Base-by-base conservation (phyloP, 108 stramenopile species). In the Licmophora abbreviata region DNA sequence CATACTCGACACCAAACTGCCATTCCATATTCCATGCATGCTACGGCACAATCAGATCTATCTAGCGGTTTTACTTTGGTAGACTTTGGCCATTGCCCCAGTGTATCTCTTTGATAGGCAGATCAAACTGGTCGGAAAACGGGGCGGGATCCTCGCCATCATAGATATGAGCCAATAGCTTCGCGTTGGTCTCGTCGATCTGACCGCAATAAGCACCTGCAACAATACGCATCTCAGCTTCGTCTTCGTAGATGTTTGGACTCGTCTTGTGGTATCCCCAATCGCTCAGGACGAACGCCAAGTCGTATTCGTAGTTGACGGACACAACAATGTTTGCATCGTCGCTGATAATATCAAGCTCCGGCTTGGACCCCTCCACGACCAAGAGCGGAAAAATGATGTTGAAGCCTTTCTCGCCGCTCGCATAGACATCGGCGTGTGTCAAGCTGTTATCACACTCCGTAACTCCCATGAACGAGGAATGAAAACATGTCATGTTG, bases 381-480 rank as follows among this genome's bases (percentile, higher is more conserved):
- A 63, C 48, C 0, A 61, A 18, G 15, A 85, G 61, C 17, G 77
- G 77, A 27, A 81, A 36, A 17, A 85, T 49, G 24, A 85, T 66
- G 37, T 85, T 81, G 45, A 76, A 79, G 5, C 68, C 71, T 43
- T 60, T 63, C n/a, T 64, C 69, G 29, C 65, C 77, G 9, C 75
- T 72, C 12, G 56, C 61, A 32, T 68, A 56, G 51, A 69, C 68
- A 58, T 85, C 84, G 6, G 61, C 45, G 48, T 85, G 84, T 8
- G 77, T 68, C 35, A 66, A 70, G 2, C 75, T 68, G 11, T 64
- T 35, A 21, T 63, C 58, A 17, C 71, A 74, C 9, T 81, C 26
- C 10, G 63, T 61, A 0, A 80, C 76, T 0, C 66, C 76, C 0
- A 85, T 69, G 61, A 81, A 81, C 0, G 74, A 68, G 31, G 71